Percentiles rank a stretch among this genome's conserved stretches.
These are phyloP conservation scores for Rhypophila decipiens DNA, from an alignment of 495 filamentous ascomycete species.

Conservation along the genomic window DNA sequence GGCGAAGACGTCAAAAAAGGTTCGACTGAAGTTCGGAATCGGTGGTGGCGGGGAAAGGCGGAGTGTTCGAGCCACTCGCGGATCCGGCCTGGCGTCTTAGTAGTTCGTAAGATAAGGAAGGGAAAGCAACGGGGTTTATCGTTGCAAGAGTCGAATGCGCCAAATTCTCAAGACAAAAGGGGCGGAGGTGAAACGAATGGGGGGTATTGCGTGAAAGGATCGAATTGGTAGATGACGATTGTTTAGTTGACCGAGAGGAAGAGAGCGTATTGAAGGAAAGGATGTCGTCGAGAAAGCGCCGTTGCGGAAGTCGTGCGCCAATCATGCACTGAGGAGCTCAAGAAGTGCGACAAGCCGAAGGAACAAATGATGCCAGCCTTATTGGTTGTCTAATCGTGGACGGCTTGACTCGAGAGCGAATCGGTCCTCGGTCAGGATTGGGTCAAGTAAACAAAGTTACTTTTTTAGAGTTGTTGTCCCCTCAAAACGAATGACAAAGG, in stretches of 20 bases:
- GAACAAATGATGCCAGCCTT: slow-evolving; percentile 2
- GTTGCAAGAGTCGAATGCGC: too few species aligned
- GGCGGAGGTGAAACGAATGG: slow-evolving; percentile 4
- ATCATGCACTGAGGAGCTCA: slow-evolving; percentile 5
- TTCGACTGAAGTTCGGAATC: background rate
- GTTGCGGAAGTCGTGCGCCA: slow-evolving; percentile 7
- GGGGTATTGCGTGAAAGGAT: background rate
- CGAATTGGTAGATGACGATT: background rate
- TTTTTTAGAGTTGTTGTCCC: too few species aligned
- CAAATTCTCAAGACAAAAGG: slow-evolving; percentile 2
- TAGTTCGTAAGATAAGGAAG: background rate
- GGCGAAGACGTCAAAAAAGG: background rate
- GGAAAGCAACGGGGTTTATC: too few species aligned
- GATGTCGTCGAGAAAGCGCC: slow-evolving; percentile 1
- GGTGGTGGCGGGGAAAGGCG: slow-evolving; percentile 2
- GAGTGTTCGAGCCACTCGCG: slow-evolving; percentile 10
- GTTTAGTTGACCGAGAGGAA: slow-evolving; percentile 3
- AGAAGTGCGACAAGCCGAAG: slow-evolving; percentile 3
- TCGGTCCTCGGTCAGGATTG: too few species aligned
- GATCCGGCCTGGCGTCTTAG: slow-evolving; percentile 4
- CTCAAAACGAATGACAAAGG: too few species aligned
- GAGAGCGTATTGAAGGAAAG: background rate
- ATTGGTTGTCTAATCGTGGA: too few species aligned
- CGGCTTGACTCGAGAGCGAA: too few species aligned
- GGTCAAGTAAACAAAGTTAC: too few species aligned